Evolutionary conservation across 495 filamentous ascomycete genomes (phyloP), one percentile per base, ranked within the genome.

Genomic region (Penicillium canescens): DNA sequence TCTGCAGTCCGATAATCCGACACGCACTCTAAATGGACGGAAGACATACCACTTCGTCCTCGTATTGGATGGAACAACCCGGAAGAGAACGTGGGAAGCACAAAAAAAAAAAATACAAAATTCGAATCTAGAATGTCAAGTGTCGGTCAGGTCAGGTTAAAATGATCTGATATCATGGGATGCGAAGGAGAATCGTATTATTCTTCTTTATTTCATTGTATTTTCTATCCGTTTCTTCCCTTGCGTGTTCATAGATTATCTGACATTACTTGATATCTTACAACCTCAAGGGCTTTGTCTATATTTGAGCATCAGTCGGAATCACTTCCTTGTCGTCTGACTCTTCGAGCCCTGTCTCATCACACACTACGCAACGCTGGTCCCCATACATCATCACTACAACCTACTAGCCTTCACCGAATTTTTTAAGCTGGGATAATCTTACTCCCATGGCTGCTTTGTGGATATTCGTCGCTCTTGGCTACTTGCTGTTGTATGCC

Each of bases 401-500:
- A 18, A 35, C 23, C 9, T 34, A n/a, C 26, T 33, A 13, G 10
- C 9, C 26, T 8, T 37, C 52, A 54, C 49, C 55, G 52, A 63
- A 40, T 50, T 39, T 52, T 54, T 54, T 18, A 6, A 0, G 13
- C 21, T 6, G n/a, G 3, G 28, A 9, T 31, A 24, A 34, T 16
- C 21, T 33, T 23, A 49, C 14, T 5, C 50, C n/a, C 7, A 75
- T 75, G 72, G 70, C 54, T 10, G 55, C 62, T 8, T 45, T 75
- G 20, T 73, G 69, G 69, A 54, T 75, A 41, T 67, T 75, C 49
- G 66, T 75, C 12, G 70, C 66, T 41, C 59, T 73, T 40, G 69
- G 72, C 21, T 75, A 75, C 49, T 52, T 75, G 42, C 64, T 75
- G 12, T 62, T 75, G 21, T 75, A 75, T 52, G 72, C 72, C 34